A percentile compares a stretch with the other conserved stretches of the same genome.
phyloP scores from a whole-genome alignment of 1,284 basidiomycete species.

The Chondrostereum purpureum region DNA sequence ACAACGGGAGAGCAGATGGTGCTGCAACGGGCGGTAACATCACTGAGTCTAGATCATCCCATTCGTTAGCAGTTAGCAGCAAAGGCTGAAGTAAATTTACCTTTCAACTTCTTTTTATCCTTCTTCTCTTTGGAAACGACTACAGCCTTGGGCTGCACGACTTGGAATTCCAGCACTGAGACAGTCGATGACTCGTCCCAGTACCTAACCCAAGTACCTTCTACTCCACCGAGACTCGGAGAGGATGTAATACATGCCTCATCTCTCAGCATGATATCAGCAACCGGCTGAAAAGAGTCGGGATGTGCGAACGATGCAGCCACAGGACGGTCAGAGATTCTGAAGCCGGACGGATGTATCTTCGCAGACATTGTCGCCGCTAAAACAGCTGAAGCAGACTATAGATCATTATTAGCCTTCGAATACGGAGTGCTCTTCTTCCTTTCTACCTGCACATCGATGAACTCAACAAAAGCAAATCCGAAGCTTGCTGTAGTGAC shows the following conservation, averaged over 20 bases:
- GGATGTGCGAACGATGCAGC: constrained; percentile 86
- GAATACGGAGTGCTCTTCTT: constrained; percentile 1
- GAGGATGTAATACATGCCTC: constrained; percentile 67
- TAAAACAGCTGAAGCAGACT: constrained; percentile 71
- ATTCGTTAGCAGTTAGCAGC: constrained; percentile 4
- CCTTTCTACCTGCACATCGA: constrained; percentile 65
- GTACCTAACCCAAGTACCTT: constrained; percentile 69
- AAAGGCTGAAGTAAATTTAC: constrained; percentile 21
- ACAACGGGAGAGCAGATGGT: constrained; percentile 61
- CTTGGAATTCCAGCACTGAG: constrained; percentile 72
- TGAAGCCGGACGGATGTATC: constrained; percentile 81
- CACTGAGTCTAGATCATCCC: constrained; percentile 22
- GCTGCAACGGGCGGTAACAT: constrained; percentile 29
- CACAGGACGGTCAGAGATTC: constrained; percentile 79
- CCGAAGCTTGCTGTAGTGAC: constrained; percentile 80
- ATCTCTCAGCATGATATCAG: constrained; percentile 65
- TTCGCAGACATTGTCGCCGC: constrained; percentile 77
- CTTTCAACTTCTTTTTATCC: constrained; percentile 58
- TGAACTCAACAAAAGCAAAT: constrained; percentile 88
- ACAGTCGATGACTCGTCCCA: constrained; percentile 77
- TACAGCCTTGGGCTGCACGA: constrained; percentile 50
- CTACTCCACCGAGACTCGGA: constrained; percentile 57
- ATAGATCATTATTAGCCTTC: constrained; percentile 12
- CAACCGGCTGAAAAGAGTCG: constrained; percentile 75
- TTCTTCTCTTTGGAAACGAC: constrained; percentile 49